A percentile compares a stretch with the other conserved stretches of the same genome.
Evolutionary conservation across 1,284 basidiomycete genomes (phyloP).

Genomic region (Mycosarcoma mackinlayi): DNA sequence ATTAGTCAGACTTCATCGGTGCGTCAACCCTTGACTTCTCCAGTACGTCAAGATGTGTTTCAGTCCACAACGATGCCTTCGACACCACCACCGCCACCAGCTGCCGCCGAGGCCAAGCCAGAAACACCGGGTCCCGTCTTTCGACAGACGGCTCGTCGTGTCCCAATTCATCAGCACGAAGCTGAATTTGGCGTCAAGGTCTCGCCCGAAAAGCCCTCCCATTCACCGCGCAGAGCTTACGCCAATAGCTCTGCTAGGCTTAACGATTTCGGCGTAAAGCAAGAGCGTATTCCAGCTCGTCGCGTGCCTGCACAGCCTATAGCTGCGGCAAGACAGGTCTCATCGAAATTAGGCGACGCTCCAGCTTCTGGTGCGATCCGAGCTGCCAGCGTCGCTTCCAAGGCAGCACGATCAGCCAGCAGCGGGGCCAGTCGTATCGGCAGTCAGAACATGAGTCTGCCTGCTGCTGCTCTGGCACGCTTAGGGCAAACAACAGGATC

Average conservation of each 20-base stretch:
- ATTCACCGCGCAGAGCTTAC: slow-evolving; percentile 34
- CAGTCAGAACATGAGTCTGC: slow-evolving; percentile 13
- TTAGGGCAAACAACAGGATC: not conserved
- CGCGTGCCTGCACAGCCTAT: slow-evolving; percentile 24
- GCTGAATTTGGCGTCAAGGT: slow-evolving; percentile 49
- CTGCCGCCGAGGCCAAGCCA: slow-evolving; percentile 1
- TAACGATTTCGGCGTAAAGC: slow-evolving; percentile 24
- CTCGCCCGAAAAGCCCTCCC: slow-evolving; percentile 34
- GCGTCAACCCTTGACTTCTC: slow-evolving; percentile 2
- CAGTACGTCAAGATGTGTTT: not conserved
- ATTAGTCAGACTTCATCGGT: not conserved
- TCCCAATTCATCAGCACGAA: slow-evolving; percentile 47
- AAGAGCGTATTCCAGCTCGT: slow-evolving; percentile 40
- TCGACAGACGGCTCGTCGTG: slow-evolving; percentile 45
- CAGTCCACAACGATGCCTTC: not conserved
- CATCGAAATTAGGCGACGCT: slow-evolving; percentile 4
- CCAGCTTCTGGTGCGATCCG: not conserved
- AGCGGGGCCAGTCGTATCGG: slow-evolving; percentile 24
- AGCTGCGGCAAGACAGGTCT: slow-evolving; percentile 2
- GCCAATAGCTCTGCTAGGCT: slow-evolving; percentile 32
- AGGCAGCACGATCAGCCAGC: slow-evolving; percentile 18
- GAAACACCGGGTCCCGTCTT: slow-evolving; percentile 40
- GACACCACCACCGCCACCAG: slow-evolving; percentile 8
- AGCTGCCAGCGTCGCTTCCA: slow-evolving; percentile 32
- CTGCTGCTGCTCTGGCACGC: slow-evolving; percentile 22